A percentile compares a stretch with the other conserved stretches of the same genome.
These are phyloP conservation scores for Fusarium concolor DNA, from an alignment of 2,329 filamentous ascomycete species.

Conservation along the genomic window DNA sequence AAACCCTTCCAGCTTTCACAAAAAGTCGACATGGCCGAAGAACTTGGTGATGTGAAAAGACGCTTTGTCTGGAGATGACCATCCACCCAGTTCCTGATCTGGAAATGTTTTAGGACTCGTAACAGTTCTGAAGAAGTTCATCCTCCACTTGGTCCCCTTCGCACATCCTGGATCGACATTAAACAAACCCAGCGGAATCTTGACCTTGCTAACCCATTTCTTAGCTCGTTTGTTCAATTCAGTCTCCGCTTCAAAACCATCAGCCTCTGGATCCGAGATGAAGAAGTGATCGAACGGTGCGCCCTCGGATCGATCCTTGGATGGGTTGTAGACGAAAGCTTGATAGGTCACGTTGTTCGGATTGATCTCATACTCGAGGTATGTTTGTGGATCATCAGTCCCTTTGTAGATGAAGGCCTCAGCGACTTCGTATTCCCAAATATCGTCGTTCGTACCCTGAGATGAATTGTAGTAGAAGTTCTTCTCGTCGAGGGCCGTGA, in stretches of 20 bases:
- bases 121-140: conserved; percentile 65
- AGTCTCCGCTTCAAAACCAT: conserved; percentile 57
- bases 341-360: conserved; percentile 65
- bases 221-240: conserved; percentile 51
- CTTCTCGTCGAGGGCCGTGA: conserved; percentile 59
- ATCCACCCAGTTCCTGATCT: conserved; percentile 58
- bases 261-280: conserved; percentile 53
- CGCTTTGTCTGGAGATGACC: conserved; percentile 58
- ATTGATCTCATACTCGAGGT: conserved; percentile 63
- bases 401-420: conserved; percentile 62
- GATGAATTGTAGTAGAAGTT: conserved; percentile 59
- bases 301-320: conserved; percentile 56
- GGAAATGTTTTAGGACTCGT: conserved; percentile 57
- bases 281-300: conserved; percentile 59
- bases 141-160: conserved; percentile 60
- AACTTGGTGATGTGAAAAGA: conserved; percentile 62
- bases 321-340: conserved; percentile 63
- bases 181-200: conserved; percentile 61
- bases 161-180: conserved; percentile 59
- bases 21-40: conserved; percentile 56
- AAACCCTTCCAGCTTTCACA: conserved; percentile 36
- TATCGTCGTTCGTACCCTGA: conserved; percentile 58
- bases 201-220: conserved; percentile 56
- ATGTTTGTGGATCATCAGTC: conserved; percentile 59
- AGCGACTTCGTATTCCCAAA: conserved; percentile 64